Conservation (phyloP, 495 filamentous ascomycete genomes). For the Endocarpon pusillum region DNA sequence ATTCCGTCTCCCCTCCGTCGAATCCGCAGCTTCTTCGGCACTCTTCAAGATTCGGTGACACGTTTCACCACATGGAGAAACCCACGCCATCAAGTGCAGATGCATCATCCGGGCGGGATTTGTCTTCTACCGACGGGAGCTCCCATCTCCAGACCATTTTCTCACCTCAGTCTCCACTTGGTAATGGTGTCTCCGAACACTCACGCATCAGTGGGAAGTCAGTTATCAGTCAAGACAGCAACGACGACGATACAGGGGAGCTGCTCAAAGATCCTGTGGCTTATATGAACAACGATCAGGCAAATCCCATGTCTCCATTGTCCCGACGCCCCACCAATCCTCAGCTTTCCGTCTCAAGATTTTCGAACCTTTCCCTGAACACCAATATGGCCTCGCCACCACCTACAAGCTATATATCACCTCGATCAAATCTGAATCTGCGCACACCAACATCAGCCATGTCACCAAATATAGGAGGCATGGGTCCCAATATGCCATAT, state of each 20-base stretch:
- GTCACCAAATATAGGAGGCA: constrained; percentile 35
- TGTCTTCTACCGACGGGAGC: constrained; percentile 41
- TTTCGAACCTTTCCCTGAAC: constrained; percentile 53
- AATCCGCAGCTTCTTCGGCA: constrained; percentile 44
- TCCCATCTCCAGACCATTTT: constrained; percentile 58
- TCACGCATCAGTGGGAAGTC: constrained; percentile 62
- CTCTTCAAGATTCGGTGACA: constrained; percentile 58
- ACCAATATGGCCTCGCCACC: constrained; percentile 41
- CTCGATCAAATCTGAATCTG: constrained; percentile 28
- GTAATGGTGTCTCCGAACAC: constrained; percentile 51
- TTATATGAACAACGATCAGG: constrained; percentile 62
- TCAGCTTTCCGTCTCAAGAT: constrained; percentile 52
- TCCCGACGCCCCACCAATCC: constrained; percentile 59
- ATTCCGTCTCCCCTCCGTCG: constrained; percentile 37
- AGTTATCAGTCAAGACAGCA: constrained; percentile 65
- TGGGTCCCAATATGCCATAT: constrained; percentile 29
- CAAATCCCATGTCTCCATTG: constrained; percentile 21
- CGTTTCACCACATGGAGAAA: constrained; percentile 51
- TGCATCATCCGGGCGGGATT: constrained; percentile 32
- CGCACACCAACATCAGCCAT: constrained; percentile 41
- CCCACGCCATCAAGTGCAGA: constrained; percentile 48
- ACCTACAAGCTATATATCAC: constrained; percentile 31
- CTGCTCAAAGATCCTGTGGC: constrained; percentile 70
- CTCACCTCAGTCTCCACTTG: constrained; percentile 69
- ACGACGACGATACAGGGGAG: constrained; percentile 72